Evolutionary conservation across 2,329 filamentous ascomycete species (phyloP).

Genomic region (Davidsoniella virescens): DNA sequence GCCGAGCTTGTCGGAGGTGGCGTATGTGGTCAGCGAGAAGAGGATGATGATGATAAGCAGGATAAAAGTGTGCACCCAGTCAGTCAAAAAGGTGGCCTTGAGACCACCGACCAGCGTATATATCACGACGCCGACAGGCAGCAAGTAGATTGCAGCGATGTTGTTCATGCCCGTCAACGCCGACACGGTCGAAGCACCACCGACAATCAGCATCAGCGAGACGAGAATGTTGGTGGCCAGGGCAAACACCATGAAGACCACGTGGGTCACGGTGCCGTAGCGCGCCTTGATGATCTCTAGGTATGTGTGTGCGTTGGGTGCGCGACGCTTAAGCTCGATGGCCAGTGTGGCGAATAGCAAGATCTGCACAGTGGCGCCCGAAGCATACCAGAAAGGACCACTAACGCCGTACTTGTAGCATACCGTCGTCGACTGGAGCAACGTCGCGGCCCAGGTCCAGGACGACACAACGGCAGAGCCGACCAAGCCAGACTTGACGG

Average conservation of each 20-base stretch:
- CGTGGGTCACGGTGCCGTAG: conserved; percentile 56
- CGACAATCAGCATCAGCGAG: conserved; percentile 75
- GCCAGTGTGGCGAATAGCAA: conserved; percentile 79
- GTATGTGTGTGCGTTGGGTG: conserved; percentile 75
- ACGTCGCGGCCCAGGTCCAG: conserved; percentile 84
- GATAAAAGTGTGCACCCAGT: conserved; percentile 75
- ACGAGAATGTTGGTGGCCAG: conserved; percentile 76
- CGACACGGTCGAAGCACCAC: conserved; percentile 46
- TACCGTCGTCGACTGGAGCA: conserved; percentile 65
- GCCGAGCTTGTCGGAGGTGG: conserved; percentile 54
- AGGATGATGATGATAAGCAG: conserved; percentile 72
- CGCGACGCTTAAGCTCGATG: conserved; percentile 74
- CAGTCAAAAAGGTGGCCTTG: conserved; percentile 75
- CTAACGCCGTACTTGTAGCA: conserved; percentile 64
- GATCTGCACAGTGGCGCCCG: conserved; percentile 70
- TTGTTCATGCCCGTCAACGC: conserved; percentile 34
- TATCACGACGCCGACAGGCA: conserved; percentile 52
- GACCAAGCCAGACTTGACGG: conserved; percentile 77
- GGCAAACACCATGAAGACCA: conserved; percentile 68
- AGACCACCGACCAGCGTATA: conserved; percentile 69
- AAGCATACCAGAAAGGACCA: conserved; percentile 44
- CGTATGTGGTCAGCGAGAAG: conserved; percentile 70
- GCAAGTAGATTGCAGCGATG: conserved; percentile 66
- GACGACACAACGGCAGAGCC: conserved; percentile 81
- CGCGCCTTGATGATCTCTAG: conserved; percentile 69